Conservation (phyloP, 768 basidiomycete genomes). For the Mycena chlorophos region DNA sequence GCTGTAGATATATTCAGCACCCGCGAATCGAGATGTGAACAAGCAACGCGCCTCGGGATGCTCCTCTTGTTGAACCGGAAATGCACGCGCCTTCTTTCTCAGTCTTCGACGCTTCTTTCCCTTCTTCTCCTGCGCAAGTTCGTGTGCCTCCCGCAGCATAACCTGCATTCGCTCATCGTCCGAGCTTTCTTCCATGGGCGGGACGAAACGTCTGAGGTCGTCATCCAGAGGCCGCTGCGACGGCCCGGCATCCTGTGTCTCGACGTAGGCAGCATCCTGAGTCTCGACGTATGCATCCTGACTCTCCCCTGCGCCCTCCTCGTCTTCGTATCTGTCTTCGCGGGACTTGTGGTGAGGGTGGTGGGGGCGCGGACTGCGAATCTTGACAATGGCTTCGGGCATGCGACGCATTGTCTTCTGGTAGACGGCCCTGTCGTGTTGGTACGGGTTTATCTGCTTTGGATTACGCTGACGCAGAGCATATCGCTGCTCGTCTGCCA, state of each 20-base stretch:
- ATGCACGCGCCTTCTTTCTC: constrained; percentile 5
- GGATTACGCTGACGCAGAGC: constrained; percentile 54
- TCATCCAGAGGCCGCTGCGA: not conserved
- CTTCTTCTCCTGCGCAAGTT: not conserved
- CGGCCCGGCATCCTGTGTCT: not conserved
- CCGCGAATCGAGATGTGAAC: not conserved
- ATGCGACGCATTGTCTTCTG: constrained; percentile 48
- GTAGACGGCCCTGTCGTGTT: constrained; percentile 54
- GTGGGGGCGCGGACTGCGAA: constrained; percentile 35
- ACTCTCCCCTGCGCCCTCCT: constrained; percentile 8
- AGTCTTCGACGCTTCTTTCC: not conserved
- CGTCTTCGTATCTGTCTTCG: constrained; percentile 32
- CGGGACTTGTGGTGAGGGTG: constrained; percentile 28
- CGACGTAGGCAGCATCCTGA: too few species aligned
- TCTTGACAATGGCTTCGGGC: constrained; percentile 70
- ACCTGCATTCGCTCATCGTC: constrained; percentile 12
- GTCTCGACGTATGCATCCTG: constrained; percentile 26
- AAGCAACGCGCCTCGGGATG: too few species aligned
- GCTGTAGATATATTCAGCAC: not conserved
- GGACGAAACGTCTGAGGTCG: not conserved
- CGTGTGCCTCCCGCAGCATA: constrained; percentile 4
- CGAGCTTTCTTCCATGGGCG: not conserved
- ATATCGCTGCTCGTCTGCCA: constrained; percentile 38
- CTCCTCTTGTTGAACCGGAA: constrained; percentile 7
- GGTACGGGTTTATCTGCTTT: constrained; percentile 64